Percentiles rank a stretch among this genome's conserved stretches.
Conservation (phyloP, 768 basidiomycete genomes). For the Amanita phalloides region DNA sequence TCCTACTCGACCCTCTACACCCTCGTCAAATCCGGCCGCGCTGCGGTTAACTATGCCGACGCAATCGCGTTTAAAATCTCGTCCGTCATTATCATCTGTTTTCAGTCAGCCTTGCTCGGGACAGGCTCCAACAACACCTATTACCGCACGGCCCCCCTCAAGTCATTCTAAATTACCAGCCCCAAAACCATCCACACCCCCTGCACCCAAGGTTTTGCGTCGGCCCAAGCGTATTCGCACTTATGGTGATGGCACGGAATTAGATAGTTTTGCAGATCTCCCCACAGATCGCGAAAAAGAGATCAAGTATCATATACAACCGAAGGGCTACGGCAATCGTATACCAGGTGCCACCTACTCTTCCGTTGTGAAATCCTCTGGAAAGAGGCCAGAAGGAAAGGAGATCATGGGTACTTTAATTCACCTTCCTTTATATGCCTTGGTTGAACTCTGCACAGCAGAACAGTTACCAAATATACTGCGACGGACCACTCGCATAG, state of each 20-base stretch:
- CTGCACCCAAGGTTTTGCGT: slow-evolving; percentile 56
- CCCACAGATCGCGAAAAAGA: slow-evolving; percentile 80
- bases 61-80: slow-evolving; percentile 60
- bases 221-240: slow-evolving; percentile 67
- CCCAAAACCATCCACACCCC: slow-evolving; percentile 19
- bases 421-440: slow-evolving; percentile 10
- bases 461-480: slow-evolving; percentile 40
- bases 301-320: slow-evolving; percentile 61
- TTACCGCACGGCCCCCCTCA: slow-evolving; percentile 52
- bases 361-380: slow-evolving; percentile 22
- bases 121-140: slow-evolving; percentile 46
- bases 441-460: slow-evolving; percentile 16
- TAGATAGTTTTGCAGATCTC: slow-evolving; percentile 83
- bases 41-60: slow-evolving; percentile 85
- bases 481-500: slow-evolving; percentile 46
- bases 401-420: slow-evolving; percentile 16
- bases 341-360: slow-evolving; percentile 44
- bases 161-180: slow-evolving; percentile 31
- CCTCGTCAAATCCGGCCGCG: slow-evolving; percentile 67
- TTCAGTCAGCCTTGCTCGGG: slow-evolving; percentile 39
- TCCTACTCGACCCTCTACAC: slow-evolving; percentile 72
- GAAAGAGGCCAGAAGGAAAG: slow-evolving; percentile 44
- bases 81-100: slow-evolving; percentile 67
- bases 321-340: slow-evolving; percentile 57
- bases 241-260: slow-evolving; percentile 83